Base-by-base conservation (phyloP, 306 rosid species). In the Acacia melanoxylon region DNA sequence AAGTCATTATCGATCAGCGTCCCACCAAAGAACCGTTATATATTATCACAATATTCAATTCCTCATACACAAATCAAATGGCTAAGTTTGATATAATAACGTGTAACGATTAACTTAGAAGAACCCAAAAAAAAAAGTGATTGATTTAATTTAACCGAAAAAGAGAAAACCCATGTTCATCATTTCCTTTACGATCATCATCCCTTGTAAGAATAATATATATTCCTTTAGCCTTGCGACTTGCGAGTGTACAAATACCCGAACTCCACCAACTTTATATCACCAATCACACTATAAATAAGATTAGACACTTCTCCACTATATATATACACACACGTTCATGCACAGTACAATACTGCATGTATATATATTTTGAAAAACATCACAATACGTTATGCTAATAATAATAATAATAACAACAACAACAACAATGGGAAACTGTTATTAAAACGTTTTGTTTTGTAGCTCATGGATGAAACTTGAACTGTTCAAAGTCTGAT, bases 171-270 rank as follows among this genome's bases (percentile, higher is more conserved):
- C 3, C 68, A 11, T 33, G 45, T 29, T 65, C 65, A 58, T 22
- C 3, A 6, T 77, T 74, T 72, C 74, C 67, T 51, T 81, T 84
- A 46, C 48, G 85, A 84, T 85, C 82, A 85, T 80, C 85, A 82
- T 83, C 84, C 80, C 84, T 85, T 62, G 15, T 45, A 77, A 61
- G 84, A 86, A 63, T 63, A 14, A 85, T 16, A 73, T 16, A 70
- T 77, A 66, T 74, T 86, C 83, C 82, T 45, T 80, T 77, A 68
- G 72, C 62, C 59, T 85, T 70, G 54, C 65, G 66, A 83, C 59
- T 85, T 70, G 61, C 69, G 66, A 84, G 75, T 79, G 87, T 72
- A 83, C 73, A 68, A 68, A 63, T 71, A 45, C 86, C 70, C 63
- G 84, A 54, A 83, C 49, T 86, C 70, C 89, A 83, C 84, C 48